Conservation (phyloP, 768 basidiomycete genomes). For the Mrakia blollopis region DNA sequence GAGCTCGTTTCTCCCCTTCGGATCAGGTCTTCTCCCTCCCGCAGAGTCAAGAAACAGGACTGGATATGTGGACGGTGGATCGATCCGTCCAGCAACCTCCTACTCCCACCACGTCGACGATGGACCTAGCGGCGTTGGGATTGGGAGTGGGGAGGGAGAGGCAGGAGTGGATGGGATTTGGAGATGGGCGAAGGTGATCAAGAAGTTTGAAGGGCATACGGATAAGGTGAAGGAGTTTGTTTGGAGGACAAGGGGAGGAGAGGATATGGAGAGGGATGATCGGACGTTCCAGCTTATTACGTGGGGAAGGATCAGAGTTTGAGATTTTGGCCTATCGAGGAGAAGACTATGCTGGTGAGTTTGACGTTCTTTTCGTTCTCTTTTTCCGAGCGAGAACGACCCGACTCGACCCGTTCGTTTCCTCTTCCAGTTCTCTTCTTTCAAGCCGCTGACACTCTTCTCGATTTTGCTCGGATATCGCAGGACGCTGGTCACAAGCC, state of each 20-base stretch:
- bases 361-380: neutral
- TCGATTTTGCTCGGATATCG: neutral
- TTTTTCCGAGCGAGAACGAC: neutral
- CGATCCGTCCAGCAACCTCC: no score
- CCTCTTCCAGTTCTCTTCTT: neutral
- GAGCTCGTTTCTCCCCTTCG: constrained; percentile 91
- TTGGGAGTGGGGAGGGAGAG: no score
- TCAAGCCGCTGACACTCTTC: neutral
- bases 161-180: constrained; percentile 15
- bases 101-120: constrained; percentile 22
- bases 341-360: constrained; percentile 22
- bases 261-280: constrained; percentile 54
- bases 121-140: no score
- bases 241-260: constrained; percentile 64
- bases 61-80: constrained; percentile 72
- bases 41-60: constrained; percentile 73
- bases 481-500: constrained; percentile 31
- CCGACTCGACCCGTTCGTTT: neutral
- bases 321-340: constrained; percentile 80
- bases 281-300: constrained; percentile 61
- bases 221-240: constrained; percentile 85
- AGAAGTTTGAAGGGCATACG: constrained; percentile 77
- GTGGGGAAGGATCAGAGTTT: constrained; percentile 85
- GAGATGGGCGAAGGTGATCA: constrained; percentile 53
- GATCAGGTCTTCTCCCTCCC: constrained; percentile 78